Evolutionary conservation across 2,329 filamentous ascomycete species (phyloP).

Genomic region (Dactylellina leptospora): DNA sequence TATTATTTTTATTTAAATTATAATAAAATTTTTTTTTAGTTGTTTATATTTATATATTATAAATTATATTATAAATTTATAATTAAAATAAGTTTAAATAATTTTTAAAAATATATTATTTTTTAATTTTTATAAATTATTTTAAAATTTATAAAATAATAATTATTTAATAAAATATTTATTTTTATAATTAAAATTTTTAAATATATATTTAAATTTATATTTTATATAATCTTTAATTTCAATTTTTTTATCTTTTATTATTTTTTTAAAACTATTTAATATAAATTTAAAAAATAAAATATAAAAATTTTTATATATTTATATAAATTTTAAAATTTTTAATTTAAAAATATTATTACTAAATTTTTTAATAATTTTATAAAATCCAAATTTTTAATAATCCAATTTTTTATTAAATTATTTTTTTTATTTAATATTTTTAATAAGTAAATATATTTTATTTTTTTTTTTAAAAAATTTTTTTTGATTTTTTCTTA

Average conservation of each 20-base stretch:
- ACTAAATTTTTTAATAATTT: slow-evolving; percentile 10
- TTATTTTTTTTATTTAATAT: background rate
- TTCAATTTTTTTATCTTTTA: background rate
- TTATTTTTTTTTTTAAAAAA: slow-evolving; percentile 20
- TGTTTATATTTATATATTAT: too few species aligned
- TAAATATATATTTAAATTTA: background rate
- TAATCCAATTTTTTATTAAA: slow-evolving; percentile 5
- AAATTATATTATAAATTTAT: too few species aligned
- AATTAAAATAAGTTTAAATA: too few species aligned
- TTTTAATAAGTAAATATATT: slow-evolving; percentile 12
- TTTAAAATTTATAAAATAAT: background rate
- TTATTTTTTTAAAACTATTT: background rate
- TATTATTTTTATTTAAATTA: too few species aligned
- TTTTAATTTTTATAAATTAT: too few species aligned
- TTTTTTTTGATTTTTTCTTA: background rate
- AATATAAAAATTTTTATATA: background rate
- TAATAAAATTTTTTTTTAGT: too few species aligned
- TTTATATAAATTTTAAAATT: background rate
- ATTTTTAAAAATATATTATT: too few species aligned
- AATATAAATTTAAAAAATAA: background rate
- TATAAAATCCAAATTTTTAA: slow-evolving; percentile 3
- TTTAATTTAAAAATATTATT: background rate
- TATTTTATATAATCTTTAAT: background rate
- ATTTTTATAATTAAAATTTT: slow-evolving; percentile 24
- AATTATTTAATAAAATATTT: slow-evolving; percentile 17